A percentile compares a stretch with the other conserved stretches of the same genome.
Evolutionary conservation across 257 asterid genomes (phyloP).

Genomic region (Rubia yunnanensis): DNA sequence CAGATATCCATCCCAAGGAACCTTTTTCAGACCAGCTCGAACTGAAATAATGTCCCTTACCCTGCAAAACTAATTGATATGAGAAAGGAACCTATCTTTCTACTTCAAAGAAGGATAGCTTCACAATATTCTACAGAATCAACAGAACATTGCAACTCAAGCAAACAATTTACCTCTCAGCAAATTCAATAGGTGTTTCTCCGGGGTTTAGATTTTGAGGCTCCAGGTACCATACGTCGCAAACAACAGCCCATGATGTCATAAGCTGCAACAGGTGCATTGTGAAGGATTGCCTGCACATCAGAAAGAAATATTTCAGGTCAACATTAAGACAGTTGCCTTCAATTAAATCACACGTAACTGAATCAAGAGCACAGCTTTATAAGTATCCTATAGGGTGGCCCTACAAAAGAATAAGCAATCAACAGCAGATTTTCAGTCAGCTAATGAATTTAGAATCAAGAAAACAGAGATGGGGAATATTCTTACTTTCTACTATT

Average conservation of each 20-base stretch:
- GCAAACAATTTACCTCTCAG: conserved; percentile 58
- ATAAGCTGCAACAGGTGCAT: conserved; percentile 90
- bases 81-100: neutral
- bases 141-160: neutral
- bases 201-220: conserved; percentile 88
- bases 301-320: neutral
- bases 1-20: conserved; percentile 74
- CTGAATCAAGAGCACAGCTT: neutral
- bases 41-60: conserved; percentile 90
- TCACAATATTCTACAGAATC: neutral
- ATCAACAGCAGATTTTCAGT: too few species aligned
- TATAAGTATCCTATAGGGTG: neutral
- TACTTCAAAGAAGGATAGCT: neutral
- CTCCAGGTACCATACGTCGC: conserved; percentile 97
- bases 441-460: neutral
- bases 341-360: neutral
- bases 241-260: conserved; percentile 99
- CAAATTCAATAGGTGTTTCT: conserved; percentile 91
- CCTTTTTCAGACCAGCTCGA: conserved; percentile 68
- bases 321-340: neutral
- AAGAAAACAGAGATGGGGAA: neutral
- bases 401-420: neutral
- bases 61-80: conserved; percentile 31
- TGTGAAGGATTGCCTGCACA: conserved; percentile 86
- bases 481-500: conserved; percentile 70